Conservation (phyloP, 1,284 basidiomycete species). For the Porogramme epimiltina region DNA sequence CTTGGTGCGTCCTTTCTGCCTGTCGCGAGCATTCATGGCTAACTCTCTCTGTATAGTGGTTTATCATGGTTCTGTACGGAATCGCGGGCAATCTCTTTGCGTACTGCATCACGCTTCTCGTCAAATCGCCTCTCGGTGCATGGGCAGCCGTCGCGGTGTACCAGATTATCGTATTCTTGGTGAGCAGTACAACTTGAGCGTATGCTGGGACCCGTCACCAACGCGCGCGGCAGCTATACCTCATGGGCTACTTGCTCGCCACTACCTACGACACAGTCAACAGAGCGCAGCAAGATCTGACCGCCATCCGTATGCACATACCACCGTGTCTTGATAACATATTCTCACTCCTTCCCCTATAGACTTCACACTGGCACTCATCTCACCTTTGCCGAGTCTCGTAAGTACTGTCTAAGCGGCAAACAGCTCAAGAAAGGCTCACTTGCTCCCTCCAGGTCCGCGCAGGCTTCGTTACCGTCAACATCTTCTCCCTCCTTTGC, state of each 20-base stretch:
- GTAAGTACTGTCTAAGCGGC: too few relatives aligned
- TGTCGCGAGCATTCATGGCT: too few relatives aligned
- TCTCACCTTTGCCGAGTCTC: conserved; percentile 70
- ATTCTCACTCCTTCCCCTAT: not conserved
- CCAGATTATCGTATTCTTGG: conserved; percentile 72
- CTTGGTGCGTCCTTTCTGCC: conserved; percentile 46
- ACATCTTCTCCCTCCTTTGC: conserved; percentile 78
- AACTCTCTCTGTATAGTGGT: conserved; percentile 53
- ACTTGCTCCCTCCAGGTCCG: conserved; percentile 42
- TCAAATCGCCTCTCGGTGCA: conserved; percentile 69
- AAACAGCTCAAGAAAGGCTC: too few relatives aligned
- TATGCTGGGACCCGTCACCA: too few relatives aligned
- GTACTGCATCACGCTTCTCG: conserved; percentile 65
- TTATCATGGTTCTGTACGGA: conserved; percentile 73
- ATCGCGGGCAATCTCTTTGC: conserved; percentile 68
- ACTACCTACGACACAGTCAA: conserved; percentile 58
- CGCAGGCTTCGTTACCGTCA: conserved; percentile 72
- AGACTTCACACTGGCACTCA: conserved; percentile 69
- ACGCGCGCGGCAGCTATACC: conserved; percentile 49
- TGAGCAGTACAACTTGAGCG: conserved; percentile 33
- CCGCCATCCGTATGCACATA: conserved; percentile 51
- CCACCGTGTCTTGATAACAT: not conserved
- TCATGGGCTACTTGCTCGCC: conserved; percentile 67
- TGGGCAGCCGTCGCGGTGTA: conserved; percentile 78
- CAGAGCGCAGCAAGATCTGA: conserved; percentile 54